Conservation (phyloP, 768 basidiomycete species). For the Chlorophyllum brunneum region DNA sequence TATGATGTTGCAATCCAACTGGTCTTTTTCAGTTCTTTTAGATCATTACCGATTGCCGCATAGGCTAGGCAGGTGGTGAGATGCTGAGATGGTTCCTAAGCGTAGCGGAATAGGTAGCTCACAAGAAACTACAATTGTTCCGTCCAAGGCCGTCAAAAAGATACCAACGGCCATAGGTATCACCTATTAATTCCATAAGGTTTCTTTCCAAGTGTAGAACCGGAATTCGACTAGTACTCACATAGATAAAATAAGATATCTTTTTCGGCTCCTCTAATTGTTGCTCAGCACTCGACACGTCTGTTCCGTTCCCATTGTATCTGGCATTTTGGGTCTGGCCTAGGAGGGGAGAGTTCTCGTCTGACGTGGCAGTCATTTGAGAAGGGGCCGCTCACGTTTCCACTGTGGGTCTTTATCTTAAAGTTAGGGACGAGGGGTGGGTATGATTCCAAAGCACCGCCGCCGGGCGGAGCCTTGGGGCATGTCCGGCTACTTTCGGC, state of each 20-base stretch:
- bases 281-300: slow-evolving; percentile 11
- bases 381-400: too few species aligned
- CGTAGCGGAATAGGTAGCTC: not conserved
- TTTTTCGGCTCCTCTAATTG: slow-evolving; percentile 5
- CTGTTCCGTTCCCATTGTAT: slow-evolving; percentile 13
- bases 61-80: slow-evolving; percentile 30
- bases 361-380: slow-evolving; percentile 21
- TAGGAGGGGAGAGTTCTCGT: slow-evolving; percentile 34
- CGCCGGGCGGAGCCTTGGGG: too few species aligned
- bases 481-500: too few species aligned
- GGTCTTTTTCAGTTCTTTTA: slow-evolving; percentile 59
- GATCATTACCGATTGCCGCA: slow-evolving; percentile 53
- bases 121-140: slow-evolving; percentile 19
- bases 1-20: slow-evolving; percentile 68
- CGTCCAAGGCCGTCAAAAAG: slow-evolving; percentile 16
- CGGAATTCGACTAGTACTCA: slow-evolving; percentile 23
- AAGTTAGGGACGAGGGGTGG: too few species aligned
- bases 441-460: too few species aligned
- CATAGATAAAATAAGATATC: slow-evolving; percentile 6
- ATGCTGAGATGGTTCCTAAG: not conserved
- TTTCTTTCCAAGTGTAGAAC: not conserved
- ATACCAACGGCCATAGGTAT: slow-evolving; percentile 17
- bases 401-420: too few species aligned
- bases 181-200: not conserved
- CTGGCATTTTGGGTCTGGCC: slow-evolving; percentile 7